A percentile compares a stretch with the other conserved stretches of the same genome.
Conservation (phyloP, 2,329 filamentous ascomycete species). For the Colletotrichum spaethianum region DNA sequence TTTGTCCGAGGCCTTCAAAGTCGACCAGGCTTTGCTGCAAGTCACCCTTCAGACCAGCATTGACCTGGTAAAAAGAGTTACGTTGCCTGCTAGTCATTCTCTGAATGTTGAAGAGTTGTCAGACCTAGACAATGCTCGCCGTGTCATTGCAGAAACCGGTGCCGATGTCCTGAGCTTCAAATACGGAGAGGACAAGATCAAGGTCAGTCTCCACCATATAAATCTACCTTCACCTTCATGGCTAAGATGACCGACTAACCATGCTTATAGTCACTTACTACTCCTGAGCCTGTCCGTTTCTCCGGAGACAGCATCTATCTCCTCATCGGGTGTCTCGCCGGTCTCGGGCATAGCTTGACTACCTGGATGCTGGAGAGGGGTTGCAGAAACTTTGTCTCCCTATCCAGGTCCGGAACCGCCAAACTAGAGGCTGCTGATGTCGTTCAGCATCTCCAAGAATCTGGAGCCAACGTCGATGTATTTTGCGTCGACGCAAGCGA, state of each 20-base stretch:
- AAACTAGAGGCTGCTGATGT: slow-evolving; percentile 44
- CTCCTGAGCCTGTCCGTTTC: slow-evolving; percentile 24
- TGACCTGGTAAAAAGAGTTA: not conserved
- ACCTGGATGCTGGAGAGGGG: slow-evolving; percentile 51
- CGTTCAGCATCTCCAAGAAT: slow-evolving; percentile 40
- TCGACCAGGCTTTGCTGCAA: not conserved
- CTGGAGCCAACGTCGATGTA: slow-evolving; percentile 45
- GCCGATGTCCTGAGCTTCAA: not conserved
- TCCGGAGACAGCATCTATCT: slow-evolving; percentile 40
- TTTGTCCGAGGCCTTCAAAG: not conserved
- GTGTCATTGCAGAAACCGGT: not conserved
- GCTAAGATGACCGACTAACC: not conserved
- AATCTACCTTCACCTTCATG: not conserved
- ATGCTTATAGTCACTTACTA: not conserved
- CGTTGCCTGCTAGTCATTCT: not conserved
- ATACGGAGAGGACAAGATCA: not conserved
- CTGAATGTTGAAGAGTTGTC: not conserved
- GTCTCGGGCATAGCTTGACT: slow-evolving; percentile 51
- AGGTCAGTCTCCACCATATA: not conserved
- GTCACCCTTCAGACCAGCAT: not conserved
- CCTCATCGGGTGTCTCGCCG: slow-evolving; percentile 46
- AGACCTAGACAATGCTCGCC: not conserved
- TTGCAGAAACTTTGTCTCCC: slow-evolving; percentile 49
- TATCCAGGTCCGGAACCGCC: slow-evolving; percentile 48
- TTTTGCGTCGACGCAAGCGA: slow-evolving; percentile 41